Base-by-base conservation (phyloP, 2,329 filamentous ascomycete genomes). In the Diplodia scrobiculata region DNA sequence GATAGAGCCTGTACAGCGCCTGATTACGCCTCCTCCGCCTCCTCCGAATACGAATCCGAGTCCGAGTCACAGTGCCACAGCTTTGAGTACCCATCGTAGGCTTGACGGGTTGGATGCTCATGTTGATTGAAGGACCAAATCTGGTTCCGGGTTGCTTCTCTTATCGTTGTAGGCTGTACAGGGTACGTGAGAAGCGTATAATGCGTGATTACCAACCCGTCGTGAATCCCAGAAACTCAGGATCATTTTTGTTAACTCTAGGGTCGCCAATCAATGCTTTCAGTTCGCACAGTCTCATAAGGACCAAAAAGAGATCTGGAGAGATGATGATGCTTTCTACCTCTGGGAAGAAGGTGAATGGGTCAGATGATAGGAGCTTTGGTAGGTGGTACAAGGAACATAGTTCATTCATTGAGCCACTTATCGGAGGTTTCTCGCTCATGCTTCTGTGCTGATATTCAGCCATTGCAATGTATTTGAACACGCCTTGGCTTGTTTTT, bases 401-500 rank as follows among this genome's bases (percentile, higher is more conserved):
- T 41, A 2, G 36, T 5, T 1, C 36, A 5, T 17, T 5, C 2
- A 2, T 6, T 4, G 14, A 17, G 3, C 13, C 3, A 14, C 13
- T 14, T 5, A 13, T 14, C 14, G 4, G 2, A n/a, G 29, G 29
- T 32, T 32, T 5, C 5, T 17, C 36, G 1, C 13, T 5, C 7
- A 32, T 32, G 5, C 4, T 6, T 14, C 36, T n/a, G 17, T 41
- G 13, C 38, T 6, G 38, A 6, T 41, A 41, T n/a, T 41, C 38
- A 6, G 38, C 38, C 38, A 41, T 41, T 7, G 14, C 38, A n/a
- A 41, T 7, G 6, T 17, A n/a, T 5, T 41, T 41, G 14, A 41
- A 41, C 38, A 41, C 0, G 0, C 38, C 17, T 0, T 2, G 0
- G 17, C 6, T 17, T 1, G 6, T 2, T 41, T n/a, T 1, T 41